Conservation (phyloP, 1,284 basidiomycete species). For the Apiotrichum brassicae region DNA sequence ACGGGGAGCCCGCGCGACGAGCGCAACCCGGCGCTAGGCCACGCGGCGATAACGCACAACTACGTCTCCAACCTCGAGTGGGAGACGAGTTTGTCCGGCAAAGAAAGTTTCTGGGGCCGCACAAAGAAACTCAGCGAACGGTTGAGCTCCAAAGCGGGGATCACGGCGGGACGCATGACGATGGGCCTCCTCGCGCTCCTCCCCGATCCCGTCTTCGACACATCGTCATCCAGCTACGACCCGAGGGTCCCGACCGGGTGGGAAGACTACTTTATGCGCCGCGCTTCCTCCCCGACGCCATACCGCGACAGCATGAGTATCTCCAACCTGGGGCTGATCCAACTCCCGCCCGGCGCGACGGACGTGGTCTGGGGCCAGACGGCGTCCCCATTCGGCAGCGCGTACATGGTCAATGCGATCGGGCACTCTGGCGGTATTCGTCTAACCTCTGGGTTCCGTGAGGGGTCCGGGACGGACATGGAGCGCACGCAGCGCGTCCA, state of each 20-base stretch:
- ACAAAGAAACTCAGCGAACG: neutral
- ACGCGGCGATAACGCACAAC: slow-evolving; percentile 27
- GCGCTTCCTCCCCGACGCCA: slow-evolving; percentile 11
- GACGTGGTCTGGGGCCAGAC: slow-evolving; percentile 34
- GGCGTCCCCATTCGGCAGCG: slow-evolving; percentile 19
- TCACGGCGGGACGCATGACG: slow-evolving; percentile 17
- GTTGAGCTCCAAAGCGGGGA: neutral
- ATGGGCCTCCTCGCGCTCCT: slow-evolving; percentile 33
- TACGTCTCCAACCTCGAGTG: slow-evolving; percentile 24
- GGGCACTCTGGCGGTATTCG: slow-evolving; percentile 32
- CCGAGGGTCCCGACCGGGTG: slow-evolving; percentile 30
- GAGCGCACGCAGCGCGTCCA: no score
- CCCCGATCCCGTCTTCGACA: slow-evolving; percentile 20
- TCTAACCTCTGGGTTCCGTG: slow-evolving; percentile 21
- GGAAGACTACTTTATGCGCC: slow-evolving; percentile 31
- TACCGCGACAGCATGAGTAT: slow-evolving; percentile 20
- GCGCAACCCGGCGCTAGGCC: slow-evolving; percentile 19
- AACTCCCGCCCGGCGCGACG: slow-evolving; percentile 21
- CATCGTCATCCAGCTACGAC: slow-evolving; percentile 6
- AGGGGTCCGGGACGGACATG: slow-evolving; percentile 13
- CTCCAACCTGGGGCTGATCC: slow-evolving; percentile 31
- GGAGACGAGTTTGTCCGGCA: neutral
- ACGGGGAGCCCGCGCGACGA: slow-evolving; percentile 20
- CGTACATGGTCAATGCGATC: slow-evolving; percentile 20
- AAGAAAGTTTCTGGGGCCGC: slow-evolving; percentile 25